Conservation (phyloP, 2,329 filamentous ascomycete genomes). For the Corinectria fuckeliana region DNA sequence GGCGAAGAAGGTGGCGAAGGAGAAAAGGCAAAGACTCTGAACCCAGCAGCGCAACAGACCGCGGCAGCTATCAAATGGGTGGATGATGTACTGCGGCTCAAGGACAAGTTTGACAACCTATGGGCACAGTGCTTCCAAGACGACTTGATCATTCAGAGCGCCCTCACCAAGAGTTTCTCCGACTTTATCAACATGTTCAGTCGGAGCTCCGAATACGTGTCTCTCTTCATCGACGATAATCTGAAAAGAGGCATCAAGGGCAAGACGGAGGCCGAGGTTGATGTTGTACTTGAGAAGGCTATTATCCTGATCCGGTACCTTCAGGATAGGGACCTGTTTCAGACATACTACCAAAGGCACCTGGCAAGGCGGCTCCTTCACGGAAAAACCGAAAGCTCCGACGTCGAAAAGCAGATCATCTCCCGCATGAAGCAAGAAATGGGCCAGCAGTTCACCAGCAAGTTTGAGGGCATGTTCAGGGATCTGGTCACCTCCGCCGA, state of each 20-base stretch:
- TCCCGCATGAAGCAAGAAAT: constrained; percentile 96
- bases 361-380: constrained; percentile 86
- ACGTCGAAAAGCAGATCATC: constrained; percentile 95
- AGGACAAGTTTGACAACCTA: constrained; percentile 87
- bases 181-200: constrained; percentile 93
- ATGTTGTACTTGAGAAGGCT: constrained; percentile 84
- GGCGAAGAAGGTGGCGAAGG: constrained; percentile 56
- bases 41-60: constrained; percentile 76
- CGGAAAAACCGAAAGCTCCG: constrained; percentile 87
- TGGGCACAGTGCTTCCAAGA: constrained; percentile 75
- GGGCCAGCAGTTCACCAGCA: constrained; percentile 90
- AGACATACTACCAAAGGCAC: constrained; percentile 98
- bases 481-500: constrained; percentile 91
- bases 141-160: constrained; percentile 80
- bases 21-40: constrained; percentile 45
- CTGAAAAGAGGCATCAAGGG: constrained; percentile 93
- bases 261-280: constrained; percentile 88
- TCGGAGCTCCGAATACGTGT: constrained; percentile 89
- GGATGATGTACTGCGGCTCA: constrained; percentile 83
- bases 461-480: constrained; percentile 97
- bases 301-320: constrained; percentile 88
- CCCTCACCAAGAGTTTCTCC: constrained; percentile 84
- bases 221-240: constrained; percentile 95
- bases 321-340: constrained; percentile 91
- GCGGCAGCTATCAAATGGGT: constrained; percentile 93